Evolutionary conservation across 2,329 filamentous ascomycete genomes (phyloP), one percentile per base, ranked within the genome.

Genomic region (Phaeoacremonium minimum): DNA sequence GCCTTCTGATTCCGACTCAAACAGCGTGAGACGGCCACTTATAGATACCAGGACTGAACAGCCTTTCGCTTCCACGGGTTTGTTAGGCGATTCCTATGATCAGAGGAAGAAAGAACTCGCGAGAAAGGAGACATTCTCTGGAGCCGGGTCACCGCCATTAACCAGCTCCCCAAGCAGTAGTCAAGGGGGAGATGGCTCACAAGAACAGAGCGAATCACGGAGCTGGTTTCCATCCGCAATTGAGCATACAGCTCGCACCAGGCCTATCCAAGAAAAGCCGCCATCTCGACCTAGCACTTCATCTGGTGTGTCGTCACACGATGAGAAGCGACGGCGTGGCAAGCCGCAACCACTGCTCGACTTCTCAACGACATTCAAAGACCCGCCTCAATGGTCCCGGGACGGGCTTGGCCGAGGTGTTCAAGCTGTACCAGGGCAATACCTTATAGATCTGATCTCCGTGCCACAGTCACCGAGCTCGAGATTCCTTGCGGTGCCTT

Each of bases 291-390:
- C 18, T 26, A n/a, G n/a, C n/a, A n/a, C n/a, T n/a, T n/a, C n/a
- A n/a, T n/a, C n/a, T n/a, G n/a, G n/a, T n/a, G n/a, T n/a, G n/a
- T n/a, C n/a, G n/a, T n/a, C n/a, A n/a, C n/a, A n/a, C n/a, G n/a
- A n/a, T n/a, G n/a, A n/a, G n/a, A n/a, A n/a, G n/a, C n/a, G n/a
- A n/a, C n/a, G n/a, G n/a, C 22, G 22, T n/a, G 22, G 22, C 3
- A 18, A 41, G 48, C 68, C 69, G 4, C 79, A 78, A 43, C 83
- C 85, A 2, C 67, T 89, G 6, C 61, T 89, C 18, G 84, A 86
- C 49, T 68, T 88, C 28, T 80, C 79, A 0, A 78, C 80, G 0
- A 66, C 69, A 33, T 84, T 82, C 50, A 68, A 73, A 33, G 80
- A 85, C 43, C 71, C 80, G 6, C 81, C 81, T 14, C 69, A 82